Evolutionary conservation across 352 stramenopile species (phyloP).

Genomic region (Vaucheria bursata): DNA sequence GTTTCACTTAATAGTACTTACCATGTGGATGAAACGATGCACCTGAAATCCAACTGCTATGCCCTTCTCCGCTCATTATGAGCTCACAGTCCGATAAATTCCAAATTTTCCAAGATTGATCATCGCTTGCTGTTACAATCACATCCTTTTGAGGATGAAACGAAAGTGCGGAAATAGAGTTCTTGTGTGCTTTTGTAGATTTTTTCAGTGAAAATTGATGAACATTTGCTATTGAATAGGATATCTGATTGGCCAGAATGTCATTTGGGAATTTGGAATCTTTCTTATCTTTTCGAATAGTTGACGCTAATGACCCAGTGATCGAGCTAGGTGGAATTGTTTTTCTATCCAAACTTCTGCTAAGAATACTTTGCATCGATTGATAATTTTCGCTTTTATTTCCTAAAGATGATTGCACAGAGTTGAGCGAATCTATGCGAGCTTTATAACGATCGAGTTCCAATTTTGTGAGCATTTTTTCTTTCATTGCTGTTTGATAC

Average conservation of each 20-base stretch:
- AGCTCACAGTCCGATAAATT: slow-evolving; percentile 78
- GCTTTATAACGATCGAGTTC: slow-evolving; percentile 78
- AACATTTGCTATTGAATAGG: no score
- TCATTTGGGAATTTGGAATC: background rate
- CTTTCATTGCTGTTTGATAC: slow-evolving; percentile 84
- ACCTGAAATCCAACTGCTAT: no score
- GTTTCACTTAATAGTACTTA: no score
- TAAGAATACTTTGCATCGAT: background rate
- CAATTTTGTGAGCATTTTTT: slow-evolving; percentile 91
- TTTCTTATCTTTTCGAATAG: background rate
- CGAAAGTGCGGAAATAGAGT: slow-evolving; percentile 71
- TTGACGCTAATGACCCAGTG: no score
- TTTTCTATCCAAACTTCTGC: background rate
- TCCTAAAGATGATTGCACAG: background rate
- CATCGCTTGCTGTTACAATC: slow-evolving; percentile 79
- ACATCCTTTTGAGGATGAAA: slow-evolving; percentile 79
- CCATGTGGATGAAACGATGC: slow-evolving; percentile 80
- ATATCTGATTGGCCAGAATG: slow-evolving; percentile 9
- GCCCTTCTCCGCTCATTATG: slow-evolving; percentile 88
- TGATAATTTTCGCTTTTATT: background rate
- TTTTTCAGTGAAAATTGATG: slow-evolving; percentile 65
- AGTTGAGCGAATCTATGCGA: slow-evolving; percentile 68
- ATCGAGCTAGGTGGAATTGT: no score
- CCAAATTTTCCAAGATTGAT: slow-evolving; percentile 89
- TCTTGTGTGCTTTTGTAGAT: slow-evolving; percentile 76